Evolutionary conservation across 306 rosid species (phyloP).

Genomic region (Elaeagnus macrophylla): DNA sequence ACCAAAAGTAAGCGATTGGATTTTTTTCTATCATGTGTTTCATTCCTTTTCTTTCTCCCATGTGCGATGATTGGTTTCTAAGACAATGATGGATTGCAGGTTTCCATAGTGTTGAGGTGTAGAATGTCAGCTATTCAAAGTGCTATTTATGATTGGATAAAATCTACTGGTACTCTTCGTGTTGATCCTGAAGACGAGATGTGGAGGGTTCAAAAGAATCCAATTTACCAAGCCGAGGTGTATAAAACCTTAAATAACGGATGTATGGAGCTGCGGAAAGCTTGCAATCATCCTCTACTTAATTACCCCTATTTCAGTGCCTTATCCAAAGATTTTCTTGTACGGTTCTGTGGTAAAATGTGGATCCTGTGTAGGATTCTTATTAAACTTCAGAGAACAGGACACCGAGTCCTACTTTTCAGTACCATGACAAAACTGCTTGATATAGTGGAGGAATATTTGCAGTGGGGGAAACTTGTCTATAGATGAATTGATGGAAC

Average conservation of each 20-base stretch:
- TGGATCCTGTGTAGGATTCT: constrained; percentile 95
- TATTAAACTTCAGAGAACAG: constrained; percentile 85
- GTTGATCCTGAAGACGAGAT: constrained; percentile 92
- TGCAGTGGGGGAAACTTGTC: constrained; percentile 81
- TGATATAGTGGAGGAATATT: constrained; percentile 85
- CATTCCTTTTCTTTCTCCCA: constrained; percentile 3
- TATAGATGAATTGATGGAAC: constrained; percentile 94
- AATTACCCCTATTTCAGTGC: constrained; percentile 69
- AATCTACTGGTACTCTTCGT: constrained; percentile 89
- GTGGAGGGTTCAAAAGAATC: constrained; percentile 56
- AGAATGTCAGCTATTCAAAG: constrained; percentile 93
- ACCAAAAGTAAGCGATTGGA: constrained; percentile 55
- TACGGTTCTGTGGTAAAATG: constrained; percentile 85
- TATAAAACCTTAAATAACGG: constrained; percentile 85
- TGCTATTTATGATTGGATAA: constrained; percentile 92
- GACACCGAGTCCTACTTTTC: constrained; percentile 90
- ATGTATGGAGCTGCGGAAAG: constrained; percentile 95
- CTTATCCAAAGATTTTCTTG: constrained; percentile 55
- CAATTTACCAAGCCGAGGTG: constrained; percentile 60
- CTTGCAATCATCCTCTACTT: constrained; percentile 93
- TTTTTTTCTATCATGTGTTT: constrained; percentile 12
- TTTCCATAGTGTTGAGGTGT: constrained; percentile 73
- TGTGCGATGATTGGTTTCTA: constrained; percentile 20
- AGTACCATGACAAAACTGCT: constrained; percentile 98
- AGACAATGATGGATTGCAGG: constrained; percentile 47